Conservation (phyloP, 2,329 filamentous ascomycete genomes). For the Sporothrix inflata region DNA sequence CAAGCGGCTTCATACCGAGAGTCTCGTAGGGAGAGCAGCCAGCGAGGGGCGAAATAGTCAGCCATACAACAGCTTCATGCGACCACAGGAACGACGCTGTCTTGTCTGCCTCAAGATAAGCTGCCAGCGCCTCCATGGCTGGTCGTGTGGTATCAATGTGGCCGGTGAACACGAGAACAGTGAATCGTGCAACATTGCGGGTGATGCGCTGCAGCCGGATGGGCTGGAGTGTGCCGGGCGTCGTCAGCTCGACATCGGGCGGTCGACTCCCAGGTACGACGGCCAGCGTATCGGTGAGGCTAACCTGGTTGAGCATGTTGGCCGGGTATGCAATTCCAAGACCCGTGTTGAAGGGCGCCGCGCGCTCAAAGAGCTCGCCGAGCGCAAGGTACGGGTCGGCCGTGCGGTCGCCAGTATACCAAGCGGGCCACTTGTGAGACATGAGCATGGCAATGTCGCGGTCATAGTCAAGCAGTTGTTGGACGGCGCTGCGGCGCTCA, state of each 20-base stretch:
- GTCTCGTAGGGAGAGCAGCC: constrained; percentile 50
- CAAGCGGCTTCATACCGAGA: constrained; percentile 50
- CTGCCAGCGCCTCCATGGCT: constrained; percentile 32
- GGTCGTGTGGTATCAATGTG: constrained; percentile 31
- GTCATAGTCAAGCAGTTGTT: constrained; percentile 47
- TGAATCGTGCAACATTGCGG: constrained; percentile 48
- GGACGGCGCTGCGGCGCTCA: constrained; percentile 45
- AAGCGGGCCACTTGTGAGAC: constrained; percentile 46
- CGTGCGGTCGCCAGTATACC: constrained; percentile 46
- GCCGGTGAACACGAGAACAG: constrained; percentile 46
- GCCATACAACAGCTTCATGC: constrained; percentile 46
- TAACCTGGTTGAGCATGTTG: constrained; percentile 31
- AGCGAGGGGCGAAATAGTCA: constrained; percentile 50
- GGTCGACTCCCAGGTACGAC: constrained; percentile 48
- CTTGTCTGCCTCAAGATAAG: constrained; percentile 22
- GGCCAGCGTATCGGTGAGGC: neutral
- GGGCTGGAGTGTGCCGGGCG: constrained; percentile 49
- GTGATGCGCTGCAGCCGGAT: constrained; percentile 50
- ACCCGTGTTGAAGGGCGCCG: constrained; percentile 64
- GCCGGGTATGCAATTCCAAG: constrained; percentile 58
- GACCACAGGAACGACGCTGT: constrained; percentile 34
- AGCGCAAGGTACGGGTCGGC: constrained; percentile 52
- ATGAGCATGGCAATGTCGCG: constrained; percentile 41
- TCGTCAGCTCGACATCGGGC: constrained; percentile 50
- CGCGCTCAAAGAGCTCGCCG: constrained; percentile 59